Percentiles rank a stretch among this genome's conserved stretches.
phyloP scores from a whole-genome alignment of 2,329 filamentous ascomycete species.

The Exophiala sp. region DNA sequence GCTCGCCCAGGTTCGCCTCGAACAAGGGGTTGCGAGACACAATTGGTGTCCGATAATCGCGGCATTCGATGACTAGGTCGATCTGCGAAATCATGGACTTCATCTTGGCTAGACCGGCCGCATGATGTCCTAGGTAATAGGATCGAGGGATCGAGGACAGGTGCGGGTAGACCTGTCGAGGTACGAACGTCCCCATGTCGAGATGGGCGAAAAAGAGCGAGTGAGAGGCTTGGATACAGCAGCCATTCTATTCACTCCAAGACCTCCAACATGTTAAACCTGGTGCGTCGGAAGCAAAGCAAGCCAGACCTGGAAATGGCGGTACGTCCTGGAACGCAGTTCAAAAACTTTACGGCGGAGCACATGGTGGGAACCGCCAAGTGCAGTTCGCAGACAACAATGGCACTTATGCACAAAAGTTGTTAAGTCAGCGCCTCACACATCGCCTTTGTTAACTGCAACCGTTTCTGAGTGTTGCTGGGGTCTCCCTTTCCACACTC shows the following conservation, averaged over 20 bases:
- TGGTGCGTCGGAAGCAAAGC: neutral
- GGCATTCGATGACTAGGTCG: conserved; percentile 86
- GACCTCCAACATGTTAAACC: neutral
- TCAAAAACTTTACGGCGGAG: conserved; percentile 1
- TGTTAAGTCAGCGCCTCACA: too few species aligned
- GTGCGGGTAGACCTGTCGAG: conserved; percentile 65
- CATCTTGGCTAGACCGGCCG: conserved; percentile 73
- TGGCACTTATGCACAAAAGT: neutral
- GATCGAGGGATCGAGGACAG: conserved; percentile 74
- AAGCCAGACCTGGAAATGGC: neutral
- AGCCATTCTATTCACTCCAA: conserved; percentile 10
- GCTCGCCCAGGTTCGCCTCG: conserved; percentile 66
- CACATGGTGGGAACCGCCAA: neutral
- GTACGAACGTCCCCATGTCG: conserved; percentile 54
- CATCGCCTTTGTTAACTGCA: neutral
- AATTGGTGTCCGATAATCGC: conserved; percentile 84
- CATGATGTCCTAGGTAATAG: conserved; percentile 93
- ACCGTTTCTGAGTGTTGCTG: too few species aligned
- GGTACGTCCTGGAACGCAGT: neutral
- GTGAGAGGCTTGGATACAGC: neutral
- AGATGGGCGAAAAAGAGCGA: neutral
- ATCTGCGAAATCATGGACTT: conserved; percentile 71
- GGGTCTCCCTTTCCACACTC: neutral
- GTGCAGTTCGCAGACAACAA: neutral
- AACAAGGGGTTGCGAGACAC: conserved; percentile 87